Conservation (phyloP, 331 rosid genomes). For the Rhamnella rubrinervis region DNA sequence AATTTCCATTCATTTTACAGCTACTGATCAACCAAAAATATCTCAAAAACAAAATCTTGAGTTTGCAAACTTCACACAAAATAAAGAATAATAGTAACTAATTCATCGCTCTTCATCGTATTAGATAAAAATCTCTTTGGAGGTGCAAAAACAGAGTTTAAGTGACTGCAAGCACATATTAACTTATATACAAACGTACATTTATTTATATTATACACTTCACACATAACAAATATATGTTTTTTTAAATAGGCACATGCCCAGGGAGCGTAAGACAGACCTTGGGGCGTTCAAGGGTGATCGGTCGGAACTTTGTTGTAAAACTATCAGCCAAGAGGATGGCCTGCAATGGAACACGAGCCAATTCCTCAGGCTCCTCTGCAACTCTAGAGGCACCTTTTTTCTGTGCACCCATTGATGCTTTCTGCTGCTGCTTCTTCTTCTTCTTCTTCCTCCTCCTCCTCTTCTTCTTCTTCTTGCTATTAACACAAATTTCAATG, state of each 20-base stretch:
- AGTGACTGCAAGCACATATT: too few relatives aligned
- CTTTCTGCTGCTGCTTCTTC: not conserved
- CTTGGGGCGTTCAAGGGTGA: slow-evolving; percentile 97
- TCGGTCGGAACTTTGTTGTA: slow-evolving; percentile 86
- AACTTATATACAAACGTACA: too few relatives aligned
- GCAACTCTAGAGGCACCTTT: slow-evolving; percentile 67
- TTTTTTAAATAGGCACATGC: not conserved
- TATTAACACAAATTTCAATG: slow-evolving; percentile 2
- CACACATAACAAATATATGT: not conserved
- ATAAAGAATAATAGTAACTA: too few relatives aligned
- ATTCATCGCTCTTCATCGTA: too few relatives aligned
- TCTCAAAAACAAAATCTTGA: too few relatives aligned
- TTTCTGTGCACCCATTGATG: slow-evolving; percentile 71
- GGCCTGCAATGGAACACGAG: slow-evolving; percentile 81
- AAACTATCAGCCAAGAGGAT: slow-evolving; percentile 92
- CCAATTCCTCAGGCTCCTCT: slow-evolving; percentile 79
- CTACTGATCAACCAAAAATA: too few relatives aligned
- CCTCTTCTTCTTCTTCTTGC: slow-evolving; percentile 23
- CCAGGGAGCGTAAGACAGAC: slow-evolving; percentile 23
- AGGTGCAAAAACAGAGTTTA: too few relatives aligned
- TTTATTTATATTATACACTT: too few relatives aligned
- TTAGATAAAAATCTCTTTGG: too few relatives aligned
- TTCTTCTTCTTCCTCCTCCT: slow-evolving; percentile 15
- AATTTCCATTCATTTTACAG: too few relatives aligned
- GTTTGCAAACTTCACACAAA: too few relatives aligned